These are phyloP conservation scores for Rhododendron molle DNA, from an alignment of 148 eudicot species.

Conservation along the genomic window DNA sequence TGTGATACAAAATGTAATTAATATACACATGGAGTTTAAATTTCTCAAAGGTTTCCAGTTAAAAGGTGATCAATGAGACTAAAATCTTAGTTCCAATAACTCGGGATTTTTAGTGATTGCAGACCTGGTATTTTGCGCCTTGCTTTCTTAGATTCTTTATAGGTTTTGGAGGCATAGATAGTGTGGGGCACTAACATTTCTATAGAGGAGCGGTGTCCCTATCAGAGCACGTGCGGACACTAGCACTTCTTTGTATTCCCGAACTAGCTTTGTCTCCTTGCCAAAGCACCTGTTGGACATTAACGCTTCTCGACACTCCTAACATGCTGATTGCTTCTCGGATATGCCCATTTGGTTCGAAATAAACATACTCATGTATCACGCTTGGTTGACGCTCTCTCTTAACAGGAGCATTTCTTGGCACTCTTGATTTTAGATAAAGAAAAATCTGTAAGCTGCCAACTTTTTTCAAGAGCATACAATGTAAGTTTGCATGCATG, in stretches of 20 bases:
- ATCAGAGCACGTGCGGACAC: neutral
- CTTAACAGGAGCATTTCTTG: neutral
- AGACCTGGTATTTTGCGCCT: neutral
- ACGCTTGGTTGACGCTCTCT: neutral
- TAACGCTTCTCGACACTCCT: neutral
- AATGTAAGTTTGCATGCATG: neutral
- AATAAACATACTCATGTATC: neutral
- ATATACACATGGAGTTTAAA: neutral
- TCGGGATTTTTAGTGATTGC: neutral
- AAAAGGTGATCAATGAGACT: neutral
- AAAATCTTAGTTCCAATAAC: neutral
- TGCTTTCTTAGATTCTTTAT: neutral
- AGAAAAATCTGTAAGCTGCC: slow-evolving; percentile 2
- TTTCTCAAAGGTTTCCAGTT: neutral
- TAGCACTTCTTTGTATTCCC: neutral
- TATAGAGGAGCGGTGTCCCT: neutral
- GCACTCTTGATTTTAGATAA: neutral
- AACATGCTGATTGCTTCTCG: neutral
- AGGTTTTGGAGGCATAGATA: neutral
- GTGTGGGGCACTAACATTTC: neutral
- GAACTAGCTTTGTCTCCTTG: neutral
- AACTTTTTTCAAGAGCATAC: neutral
- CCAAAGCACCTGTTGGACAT: neutral
- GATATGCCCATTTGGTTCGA: neutral
- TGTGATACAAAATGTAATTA: neutral